Base-by-base conservation (phyloP, 2,329 filamentous ascomycete genomes). In the Chrysosporium queenslandicum region DNA sequence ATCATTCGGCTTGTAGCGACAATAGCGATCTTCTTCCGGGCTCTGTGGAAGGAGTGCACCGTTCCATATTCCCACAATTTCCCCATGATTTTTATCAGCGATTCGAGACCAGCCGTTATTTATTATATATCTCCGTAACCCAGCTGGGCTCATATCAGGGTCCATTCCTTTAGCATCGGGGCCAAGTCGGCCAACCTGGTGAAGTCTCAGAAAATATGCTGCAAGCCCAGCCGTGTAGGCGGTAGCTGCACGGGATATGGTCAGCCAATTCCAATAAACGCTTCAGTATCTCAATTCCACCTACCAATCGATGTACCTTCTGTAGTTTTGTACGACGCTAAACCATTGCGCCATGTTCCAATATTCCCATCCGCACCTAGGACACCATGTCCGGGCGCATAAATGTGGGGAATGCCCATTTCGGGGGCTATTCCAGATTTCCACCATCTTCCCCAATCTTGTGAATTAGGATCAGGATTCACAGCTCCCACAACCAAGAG, bases 81-180 rank as follows among this genome's bases (percentile, higher is more conserved):
- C n/a, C 4, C 27, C 29, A 37, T 32, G 4, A 6, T 14, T 2
- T 30, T 1, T 2, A 12, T 41, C 27, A n/a, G 4, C 23, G 48
- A 14, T 3, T 45, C 53, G 53, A 14, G 32, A 11, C 52, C 46
- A 54, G 18, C 39, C 52, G 14, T 39, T 50, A 32, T 55, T 47
- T 12, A 55, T 1, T 20, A 51, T 51, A 30, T 52, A 55, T 25
- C 27, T 29, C 40, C 32, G 51, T n/a, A 52, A 36, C 21, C 48
- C 53, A 18, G 36, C 48, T 37, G 53, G 53, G 53, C 53, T 52
- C 53, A 55, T 55, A 20, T 55, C 42, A 18, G 53, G 53, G 48
- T 34, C 20, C 27, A 48, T 55, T 16, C 47, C 47, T 20, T 41
- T 36, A 2, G 41, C 41, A 30, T 55, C 48, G 9, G 34, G 37